These are phyloP conservation scores for Diplogelasinospora grovesii DNA, from an alignment of 495 filamentous ascomycete genomes.

Conservation along the genomic window DNA sequence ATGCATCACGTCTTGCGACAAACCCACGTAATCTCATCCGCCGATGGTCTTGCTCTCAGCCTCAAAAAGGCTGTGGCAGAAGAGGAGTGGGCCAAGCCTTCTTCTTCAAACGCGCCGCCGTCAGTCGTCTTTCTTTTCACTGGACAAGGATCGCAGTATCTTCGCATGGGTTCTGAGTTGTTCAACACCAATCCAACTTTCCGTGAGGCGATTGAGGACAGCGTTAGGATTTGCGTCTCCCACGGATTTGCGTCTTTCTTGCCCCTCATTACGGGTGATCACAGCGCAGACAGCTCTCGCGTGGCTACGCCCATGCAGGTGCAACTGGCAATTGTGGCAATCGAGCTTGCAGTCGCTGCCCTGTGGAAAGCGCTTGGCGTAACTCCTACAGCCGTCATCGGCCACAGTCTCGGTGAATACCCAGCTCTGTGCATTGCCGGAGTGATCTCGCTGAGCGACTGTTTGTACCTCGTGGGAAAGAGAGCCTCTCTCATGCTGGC, in stretches of 20 bases:
- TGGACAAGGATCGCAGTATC: slow-evolving; percentile 55
- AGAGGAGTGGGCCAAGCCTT: neutral
- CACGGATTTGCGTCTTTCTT: slow-evolving; percentile 62
- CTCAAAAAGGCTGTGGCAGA: slow-evolving; percentile 2
- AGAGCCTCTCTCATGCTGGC: slow-evolving; percentile 60
- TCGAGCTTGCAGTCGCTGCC: slow-evolving; percentile 74
- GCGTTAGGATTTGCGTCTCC: slow-evolving; percentile 48
- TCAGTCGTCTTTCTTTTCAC: slow-evolving; percentile 51
- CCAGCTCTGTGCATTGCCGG: slow-evolving; percentile 64
- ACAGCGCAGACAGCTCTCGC: slow-evolving; percentile 40
- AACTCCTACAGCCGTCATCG: slow-evolving; percentile 65
- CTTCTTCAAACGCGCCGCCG: slow-evolving; percentile 6
- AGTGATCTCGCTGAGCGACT: slow-evolving; percentile 58
- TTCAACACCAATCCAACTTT: slow-evolving; percentile 56
- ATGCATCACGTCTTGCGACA: slow-evolving; percentile 57
- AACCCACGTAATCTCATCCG: slow-evolving; percentile 17
- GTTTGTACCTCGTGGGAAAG: slow-evolving; percentile 59
- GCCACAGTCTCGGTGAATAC: slow-evolving; percentile 74
- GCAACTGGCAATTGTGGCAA: slow-evolving; percentile 64
- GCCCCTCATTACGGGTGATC: slow-evolving; percentile 53
- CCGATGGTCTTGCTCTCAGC: neutral
- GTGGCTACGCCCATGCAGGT: slow-evolving; percentile 62
- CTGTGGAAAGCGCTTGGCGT: slow-evolving; percentile 72
- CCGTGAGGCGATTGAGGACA: slow-evolving; percentile 56
- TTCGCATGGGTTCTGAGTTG: slow-evolving; percentile 58